These are phyloP conservation scores for Osmanthus fragrans DNA, from an alignment of 257 asterid species.

Conservation along the genomic window DNA sequence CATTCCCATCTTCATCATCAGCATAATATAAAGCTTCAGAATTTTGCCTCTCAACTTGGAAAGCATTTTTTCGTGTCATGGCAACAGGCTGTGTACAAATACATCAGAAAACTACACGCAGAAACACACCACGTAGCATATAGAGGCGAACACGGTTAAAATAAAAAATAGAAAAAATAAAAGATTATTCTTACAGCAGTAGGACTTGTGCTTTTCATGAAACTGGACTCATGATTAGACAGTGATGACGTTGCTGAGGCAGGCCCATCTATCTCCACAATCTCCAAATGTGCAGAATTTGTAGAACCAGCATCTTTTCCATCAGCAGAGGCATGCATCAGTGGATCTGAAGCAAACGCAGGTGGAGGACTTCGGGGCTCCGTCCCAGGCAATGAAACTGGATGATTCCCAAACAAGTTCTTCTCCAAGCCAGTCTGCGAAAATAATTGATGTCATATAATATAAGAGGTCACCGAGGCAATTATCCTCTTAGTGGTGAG, in stretches of 20 bases:
- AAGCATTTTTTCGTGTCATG: constrained; percentile 70
- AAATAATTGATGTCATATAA: constrained; percentile 13
- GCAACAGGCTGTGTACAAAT: constrained; percentile 65
- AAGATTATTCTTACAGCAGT: constrained; percentile 52
- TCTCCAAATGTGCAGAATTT: constrained; percentile 55
- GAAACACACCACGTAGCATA: not conserved
- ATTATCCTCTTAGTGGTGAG: not conserved
- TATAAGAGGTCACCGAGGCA: constrained; percentile 10
- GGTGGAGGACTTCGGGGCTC: constrained; percentile 81
- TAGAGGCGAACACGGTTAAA: not conserved
- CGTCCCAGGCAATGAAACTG: constrained; percentile 56
- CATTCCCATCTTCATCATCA: constrained; percentile 86
- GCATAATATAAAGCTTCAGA: constrained; percentile 80
- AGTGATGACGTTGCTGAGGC: constrained; percentile 52
- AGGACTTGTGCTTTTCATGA: constrained; percentile 65
- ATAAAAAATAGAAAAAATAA: not conserved
- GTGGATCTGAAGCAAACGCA: constrained; percentile 83
- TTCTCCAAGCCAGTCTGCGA: constrained; percentile 87
- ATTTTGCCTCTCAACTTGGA: constrained; percentile 71
- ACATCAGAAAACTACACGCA: constrained; percentile 18
- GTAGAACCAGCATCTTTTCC: constrained; percentile 48
- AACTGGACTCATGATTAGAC: constrained; percentile 56
- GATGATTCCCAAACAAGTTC: constrained; percentile 86
- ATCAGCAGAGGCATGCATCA: constrained; percentile 37
- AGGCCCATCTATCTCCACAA: constrained; percentile 62